Base-by-base conservation (phyloP, 2,329 filamentous ascomycete genomes). In the Ascochyta lentis region DNA sequence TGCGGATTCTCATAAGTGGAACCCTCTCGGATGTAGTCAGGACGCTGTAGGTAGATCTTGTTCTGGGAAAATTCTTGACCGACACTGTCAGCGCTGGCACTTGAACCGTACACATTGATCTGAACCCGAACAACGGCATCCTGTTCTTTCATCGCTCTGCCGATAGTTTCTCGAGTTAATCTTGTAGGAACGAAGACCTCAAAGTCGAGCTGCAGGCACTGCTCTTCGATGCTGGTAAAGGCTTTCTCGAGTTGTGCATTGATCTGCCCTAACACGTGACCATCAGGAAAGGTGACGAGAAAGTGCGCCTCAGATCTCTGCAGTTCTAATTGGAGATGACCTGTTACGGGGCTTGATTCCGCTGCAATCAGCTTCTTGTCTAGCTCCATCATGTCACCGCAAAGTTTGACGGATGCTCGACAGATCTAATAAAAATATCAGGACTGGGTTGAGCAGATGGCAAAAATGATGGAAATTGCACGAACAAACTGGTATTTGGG, bases 1-100 rank as follows among this genome's bases (percentile, higher is more conserved):
- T 72, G 69, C 2, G 69, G 68, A 39, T 71, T 72, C 5, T 71
- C 65, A 39, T 72, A 71, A 0, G 31, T 16, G 2, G 44, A 9
- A 15, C 60, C 60, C 9, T 54, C 15, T 31, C 59, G 55, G 3
- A 65, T 22, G 27, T 65, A 49, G 23, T 65, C 61, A 2, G 69
- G 67, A 10, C 50, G 51, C 50, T 72, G 69, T 1, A 72, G 54
- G 34, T 65, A 72, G 8, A 71, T 37, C 38, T 68, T 70, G 24
- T 62, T 39, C 6, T 50, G 33, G 2, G 65, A 68, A 0, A 72
- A 38, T 22, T 65, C 59, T 23, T 35, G 49, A 1, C 68, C 67
- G 3, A 70, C 50, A n/a, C 46, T 39, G 7, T 47, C 22, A 15
- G 59, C 46, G 16, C 35, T 41, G 1, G 37, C 31, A 3, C 37